Base-by-base conservation (phyloP, 805 yeast species). In the Cyberlindnera galapagoensis region DNA sequence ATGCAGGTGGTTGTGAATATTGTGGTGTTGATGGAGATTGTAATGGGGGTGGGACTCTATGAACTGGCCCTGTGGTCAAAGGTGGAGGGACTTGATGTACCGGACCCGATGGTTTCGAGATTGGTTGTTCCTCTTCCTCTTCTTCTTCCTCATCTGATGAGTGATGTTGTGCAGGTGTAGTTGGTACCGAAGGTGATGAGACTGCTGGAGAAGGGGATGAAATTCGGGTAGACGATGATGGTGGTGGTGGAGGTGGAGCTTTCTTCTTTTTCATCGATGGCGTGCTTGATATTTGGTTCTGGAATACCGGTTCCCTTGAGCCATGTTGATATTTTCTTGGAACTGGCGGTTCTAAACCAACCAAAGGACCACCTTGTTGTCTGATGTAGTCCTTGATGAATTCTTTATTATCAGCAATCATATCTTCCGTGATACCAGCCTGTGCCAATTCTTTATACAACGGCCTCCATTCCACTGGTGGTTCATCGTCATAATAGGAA, bases 371-470 rank as follows among this genome's bases (percentile, higher is more conserved):
- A 34, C 92, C 85, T 52, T 76, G 79, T 47, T 78, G 65, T 4
- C 74, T 61, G 37, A 85, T 81, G 50, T 81, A 85, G 33, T 77
- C 79, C 54, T 82, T 85, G 50, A 85, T 82, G 53, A 84, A 83
- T 38, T 81, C 83, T 38, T 87, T 65, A 51, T 85, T 83, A 33
- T 82, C 90, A 0, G 88, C 92, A 53, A 85, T 84, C 88, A 82
- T 80, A 44, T 84, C 94, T 49, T 85, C 94, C 1, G 84, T 57
- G 36, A 85, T 85, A 1, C 95, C 95, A 33, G 81, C 80, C 13
- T 71, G 65, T 24, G 79, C 90, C 33, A 85, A 64, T 49, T 81
- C 87, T 7, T 70, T 60, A 43, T 85, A 83, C 35, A 85, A 65
- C 2, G 78, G 64, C 30, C 88, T 59, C 95, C 94, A 85, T 52